A percentile compares a stretch with the other conserved stretches of the same genome.
phyloP scores from a whole-genome alignment of 805 yeast species.

The Ogataea saltuana region DNA sequence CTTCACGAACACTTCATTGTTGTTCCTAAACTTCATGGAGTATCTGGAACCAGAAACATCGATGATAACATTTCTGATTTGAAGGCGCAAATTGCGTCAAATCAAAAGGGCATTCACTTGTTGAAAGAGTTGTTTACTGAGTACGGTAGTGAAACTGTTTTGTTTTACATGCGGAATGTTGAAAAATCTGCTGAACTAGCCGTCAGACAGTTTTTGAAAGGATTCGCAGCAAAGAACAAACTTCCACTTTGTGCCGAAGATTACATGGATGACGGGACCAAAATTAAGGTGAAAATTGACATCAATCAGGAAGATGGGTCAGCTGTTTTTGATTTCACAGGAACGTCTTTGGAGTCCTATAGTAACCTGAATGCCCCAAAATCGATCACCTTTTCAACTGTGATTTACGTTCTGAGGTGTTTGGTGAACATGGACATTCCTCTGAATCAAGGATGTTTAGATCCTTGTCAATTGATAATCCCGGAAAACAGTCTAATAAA shows the following conservation, averaged over 20 bases:
- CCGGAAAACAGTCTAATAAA: slow-evolving; percentile 38
- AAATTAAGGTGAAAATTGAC: slow-evolving; percentile 43
- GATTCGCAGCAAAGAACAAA: slow-evolving; percentile 42
- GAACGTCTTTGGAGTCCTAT: slow-evolving; percentile 52
- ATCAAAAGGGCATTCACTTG: slow-evolving; percentile 50
- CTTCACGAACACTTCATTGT: slow-evolving; percentile 46
- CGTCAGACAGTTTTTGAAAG: slow-evolving; percentile 38
- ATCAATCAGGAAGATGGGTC: slow-evolving; percentile 43
- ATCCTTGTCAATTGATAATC: slow-evolving; percentile 32
- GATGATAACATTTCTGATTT: slow-evolving; percentile 54
- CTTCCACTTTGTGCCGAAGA: slow-evolving; percentile 47
- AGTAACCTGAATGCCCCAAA: slow-evolving; percentile 56
- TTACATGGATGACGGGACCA: slow-evolving; percentile 57
- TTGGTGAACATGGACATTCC: slow-evolving; percentile 55
- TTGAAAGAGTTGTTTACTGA: slow-evolving; percentile 44
- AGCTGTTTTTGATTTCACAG: slow-evolving; percentile 53
- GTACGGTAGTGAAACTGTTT: slow-evolving; percentile 43
- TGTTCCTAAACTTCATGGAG: slow-evolving; percentile 51
- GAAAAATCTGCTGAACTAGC: slow-evolving; percentile 49
- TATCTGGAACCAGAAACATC: slow-evolving; percentile 55
- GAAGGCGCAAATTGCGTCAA: slow-evolving; percentile 53
- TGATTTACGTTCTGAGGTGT: slow-evolving; percentile 51
- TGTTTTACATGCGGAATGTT: slow-evolving; percentile 49
- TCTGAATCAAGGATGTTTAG: slow-evolving; percentile 53
- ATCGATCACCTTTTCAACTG: slow-evolving; percentile 54